phyloP scores from a whole-genome alignment of 2,329 filamentous ascomycete genomes.

The Pseudogymnoascus sp. region DNA sequence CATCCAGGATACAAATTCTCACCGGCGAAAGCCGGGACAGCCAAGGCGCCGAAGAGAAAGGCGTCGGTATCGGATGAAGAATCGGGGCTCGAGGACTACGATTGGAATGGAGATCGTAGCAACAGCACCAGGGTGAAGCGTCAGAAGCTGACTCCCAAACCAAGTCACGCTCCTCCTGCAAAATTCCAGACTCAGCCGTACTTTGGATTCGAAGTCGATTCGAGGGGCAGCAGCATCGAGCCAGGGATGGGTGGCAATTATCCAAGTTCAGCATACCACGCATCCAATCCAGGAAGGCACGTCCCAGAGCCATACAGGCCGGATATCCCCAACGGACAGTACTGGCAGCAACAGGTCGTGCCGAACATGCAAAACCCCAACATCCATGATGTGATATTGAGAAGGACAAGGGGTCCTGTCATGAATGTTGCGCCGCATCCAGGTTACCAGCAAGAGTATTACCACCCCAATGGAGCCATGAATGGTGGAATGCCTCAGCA shows the following conservation, averaged over 20 bases:
- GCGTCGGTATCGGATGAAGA: conserved; percentile 30
- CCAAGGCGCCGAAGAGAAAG: conserved; percentile 41
- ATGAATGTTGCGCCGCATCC: conserved; percentile 25
- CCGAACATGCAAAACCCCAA: conserved; percentile 16
- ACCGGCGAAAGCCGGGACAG: conserved; percentile 55
- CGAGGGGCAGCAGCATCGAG: conserved; percentile 24
- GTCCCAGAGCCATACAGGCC: conserved; percentile 35
- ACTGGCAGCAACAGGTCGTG: conserved; percentile 35
- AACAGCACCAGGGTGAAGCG: conserved; percentile 12
- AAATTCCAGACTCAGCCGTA: conserved; percentile 10
- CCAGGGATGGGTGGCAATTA: conserved; percentile 23
- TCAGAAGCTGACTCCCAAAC: conserved; percentile 14
- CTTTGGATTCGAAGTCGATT: conserved; percentile 18
- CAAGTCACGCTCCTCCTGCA: conserved; percentile 19
- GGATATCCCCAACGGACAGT: conserved; percentile 37
- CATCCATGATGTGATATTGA: conserved; percentile 37
- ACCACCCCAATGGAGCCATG: conserved; percentile 11
- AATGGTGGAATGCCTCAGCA: not conserved
- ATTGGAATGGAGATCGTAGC: conserved; percentile 30
- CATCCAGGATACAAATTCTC: conserved; percentile 93
- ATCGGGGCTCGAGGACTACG: conserved; percentile 39
- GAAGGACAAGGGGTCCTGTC: conserved; percentile 28
- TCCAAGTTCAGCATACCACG: conserved; percentile 41
- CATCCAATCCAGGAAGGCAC: conserved; percentile 40
- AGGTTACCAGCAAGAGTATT: conserved; percentile 25